Conservation (phyloP, 371 early-diverging fungal species). For the Mortierella sp. region DNA sequence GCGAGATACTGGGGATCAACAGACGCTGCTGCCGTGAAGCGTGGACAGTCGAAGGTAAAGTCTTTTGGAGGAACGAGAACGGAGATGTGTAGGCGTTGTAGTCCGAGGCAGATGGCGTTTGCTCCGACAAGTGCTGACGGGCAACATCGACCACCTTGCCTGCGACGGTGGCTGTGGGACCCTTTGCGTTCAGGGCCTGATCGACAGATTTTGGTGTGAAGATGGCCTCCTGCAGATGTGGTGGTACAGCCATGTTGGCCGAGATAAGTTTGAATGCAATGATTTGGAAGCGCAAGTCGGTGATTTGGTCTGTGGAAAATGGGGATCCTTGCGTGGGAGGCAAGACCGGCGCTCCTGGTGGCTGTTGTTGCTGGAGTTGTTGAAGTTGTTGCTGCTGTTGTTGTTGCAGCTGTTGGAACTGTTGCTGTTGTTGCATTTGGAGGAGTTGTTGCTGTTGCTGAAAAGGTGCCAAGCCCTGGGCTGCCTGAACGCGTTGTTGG, state of each 20-base stretch:
- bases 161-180: slow-evolving; percentile 52
- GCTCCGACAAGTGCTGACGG: slow-evolving; percentile 51
- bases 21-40: slow-evolving; percentile 78
- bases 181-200: slow-evolving; percentile 46
- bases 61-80: slow-evolving; percentile 67
- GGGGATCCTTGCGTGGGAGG: slow-evolving; percentile 55
- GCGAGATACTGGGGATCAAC: slow-evolving; percentile 82
- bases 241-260: slow-evolving; percentile 85
- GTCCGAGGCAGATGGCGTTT: slow-evolving; percentile 50
- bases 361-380: slow-evolving; percentile 51
- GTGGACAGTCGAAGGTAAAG: slow-evolving; percentile 65
- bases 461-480: slow-evolving; percentile 47
- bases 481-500: slow-evolving; percentile 61
- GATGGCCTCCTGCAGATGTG: slow-evolving; percentile 78
- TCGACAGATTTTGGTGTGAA: slow-evolving; percentile 66
- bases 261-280: slow-evolving; percentile 85
- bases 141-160: slow-evolving; percentile 56
- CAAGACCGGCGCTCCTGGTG: slow-evolving; percentile 34
- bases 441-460: slow-evolving; percentile 59
- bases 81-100: slow-evolving; percentile 62
- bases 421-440: slow-evolving; percentile 54
- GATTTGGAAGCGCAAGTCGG: slow-evolving; percentile 83
- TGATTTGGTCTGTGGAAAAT: slow-evolving; percentile 77
- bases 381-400: slow-evolving; percentile 52
- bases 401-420: slow-evolving; percentile 55